These are phyloP conservation scores for Coemansia sp. DNA, from an alignment of 192 early-diverging fungal species.

Conservation along the genomic window DNA sequence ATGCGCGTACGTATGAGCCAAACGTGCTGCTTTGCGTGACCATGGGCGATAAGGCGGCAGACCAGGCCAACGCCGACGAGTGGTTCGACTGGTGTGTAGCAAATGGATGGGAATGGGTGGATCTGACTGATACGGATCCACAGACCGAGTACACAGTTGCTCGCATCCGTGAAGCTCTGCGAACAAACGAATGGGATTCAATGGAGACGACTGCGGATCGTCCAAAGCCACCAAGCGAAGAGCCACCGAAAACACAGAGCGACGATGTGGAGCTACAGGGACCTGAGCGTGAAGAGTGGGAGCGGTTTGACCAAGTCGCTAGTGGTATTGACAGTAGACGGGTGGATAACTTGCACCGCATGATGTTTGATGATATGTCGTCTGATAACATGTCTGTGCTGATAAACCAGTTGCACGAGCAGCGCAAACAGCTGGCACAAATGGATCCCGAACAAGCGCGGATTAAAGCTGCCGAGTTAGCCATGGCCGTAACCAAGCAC, in stretches of 20 bases:
- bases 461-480: constrained; percentile 40
- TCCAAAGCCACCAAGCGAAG: neutral
- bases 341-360: constrained; percentile 16
- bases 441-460: constrained; percentile 31
- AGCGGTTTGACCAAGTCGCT: constrained; percentile 25
- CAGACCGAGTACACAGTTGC: constrained; percentile 38
- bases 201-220: constrained; percentile 10
- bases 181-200: constrained; percentile 41
- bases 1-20: constrained; percentile 17
- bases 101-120: constrained; percentile 51
- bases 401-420: constrained; percentile 10
- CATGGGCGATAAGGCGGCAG: neutral
- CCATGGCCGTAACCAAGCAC: constrained; percentile 30
- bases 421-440: constrained; percentile 33
- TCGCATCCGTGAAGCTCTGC: constrained; percentile 33
- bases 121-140: constrained; percentile 40
- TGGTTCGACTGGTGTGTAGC: constrained; percentile 41
- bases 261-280: neutral
- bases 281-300: constrained; percentile 33
- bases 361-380: constrained; percentile 11
- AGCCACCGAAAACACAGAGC: too few relatives aligned
- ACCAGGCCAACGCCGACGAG: constrained; percentile 10
- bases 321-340: constrained; percentile 11
- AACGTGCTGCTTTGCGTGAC: constrained; percentile 38
- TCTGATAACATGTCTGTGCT: constrained; percentile 20